Evolutionary conservation across 352 stramenopile genomes (phyloP).

Genomic region (Phytophthora citrophthora): DNA sequence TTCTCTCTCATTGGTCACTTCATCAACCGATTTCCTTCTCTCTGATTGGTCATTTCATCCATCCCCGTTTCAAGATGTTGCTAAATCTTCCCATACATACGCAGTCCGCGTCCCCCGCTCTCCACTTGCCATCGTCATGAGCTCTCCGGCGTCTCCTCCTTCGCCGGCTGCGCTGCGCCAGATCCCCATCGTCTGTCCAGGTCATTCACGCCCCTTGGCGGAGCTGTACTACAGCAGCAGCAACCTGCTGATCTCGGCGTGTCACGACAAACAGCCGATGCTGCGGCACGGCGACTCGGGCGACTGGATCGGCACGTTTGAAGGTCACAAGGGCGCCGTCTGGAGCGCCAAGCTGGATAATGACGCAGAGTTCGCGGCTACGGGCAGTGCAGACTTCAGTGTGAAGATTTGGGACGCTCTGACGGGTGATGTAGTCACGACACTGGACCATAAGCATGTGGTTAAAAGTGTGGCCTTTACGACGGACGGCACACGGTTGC

Average conservation of each 20-base stretch:
- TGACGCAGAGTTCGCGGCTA: slow-evolving; percentile 83
- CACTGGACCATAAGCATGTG: slow-evolving; percentile 97
- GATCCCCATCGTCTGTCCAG: slow-evolving; percentile 88
- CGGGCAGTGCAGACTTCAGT: slow-evolving; percentile 95
- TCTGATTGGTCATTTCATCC: too few relatives aligned
- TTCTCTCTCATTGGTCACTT: too few relatives aligned
- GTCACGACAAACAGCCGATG: slow-evolving; percentile 91
- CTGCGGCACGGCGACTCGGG: slow-evolving; percentile 80
- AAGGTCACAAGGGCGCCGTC: slow-evolving; percentile 96
- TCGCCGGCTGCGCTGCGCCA: slow-evolving; percentile 71
- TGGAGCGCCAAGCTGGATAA: slow-evolving; percentile 93
- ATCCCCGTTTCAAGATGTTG: background rate
- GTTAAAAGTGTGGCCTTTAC: slow-evolving; percentile 97
- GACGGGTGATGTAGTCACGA: slow-evolving; percentile 92
- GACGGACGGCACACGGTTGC: slow-evolving; percentile 78
- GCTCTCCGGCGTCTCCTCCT: slow-evolving; percentile 33
- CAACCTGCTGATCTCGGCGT: slow-evolving; percentile 83
- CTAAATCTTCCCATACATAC: slow-evolving; percentile 30
- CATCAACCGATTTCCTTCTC: too few relatives aligned
- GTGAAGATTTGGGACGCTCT: slow-evolving; percentile 98
- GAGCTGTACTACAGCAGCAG: slow-evolving; percentile 78
- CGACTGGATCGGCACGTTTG: slow-evolving; percentile 98
- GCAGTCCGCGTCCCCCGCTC: slow-evolving; percentile 11
- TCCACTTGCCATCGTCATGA: slow-evolving; percentile 12
- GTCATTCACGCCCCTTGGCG: slow-evolving; percentile 80